Evolutionary conservation across 257 asterid genomes (phyloP), one percentile per base, ranked within the genome.

Genomic region (Nicotiana obtusifolia): DNA sequence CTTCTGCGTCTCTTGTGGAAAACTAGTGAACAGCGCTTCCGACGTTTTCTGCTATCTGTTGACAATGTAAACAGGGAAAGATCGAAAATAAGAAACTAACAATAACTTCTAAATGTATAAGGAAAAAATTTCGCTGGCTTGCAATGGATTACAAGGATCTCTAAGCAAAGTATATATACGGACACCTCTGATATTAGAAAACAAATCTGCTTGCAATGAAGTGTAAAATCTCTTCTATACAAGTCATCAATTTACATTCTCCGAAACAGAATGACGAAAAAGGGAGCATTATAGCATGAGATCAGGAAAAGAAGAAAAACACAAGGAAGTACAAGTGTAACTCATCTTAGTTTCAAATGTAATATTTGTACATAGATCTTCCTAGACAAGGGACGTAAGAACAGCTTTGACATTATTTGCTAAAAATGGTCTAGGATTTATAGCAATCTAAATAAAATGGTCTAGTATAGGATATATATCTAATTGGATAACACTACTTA

Each of bases 1-100:
- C 92, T 93, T 83, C 98, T 88, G 33, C 92, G 90, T 87, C 86
- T 93, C 92, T 94, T 94, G 84, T 88, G 91, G 82, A 89, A 79
- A 81, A 89, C 94, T 64, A 91, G 76, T 7, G 91, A 67, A 44
- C 95, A 67, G 44, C 95, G 94, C 87, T 76, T 93, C 15, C 97
- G 90, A 15, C 95, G 91, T 86, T 87, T 94, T 84, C 83, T 94
- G 69, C 49, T 82, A 87, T 89, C 98, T 94, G 76, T 33, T 78
- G 76, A n/a, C 67, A 47, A 60, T n/a, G 66, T 64, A 35, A 61
- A 81, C 35, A 20, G 54, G 60, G 7, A 57, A 60, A 2, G n/a
- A 44, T 22, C 60, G 67, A 57, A 78, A 59, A 78, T 57, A 44
- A 78, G 22, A 64, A 20, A 47, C 57, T 57, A 33, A 37, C 1